Base-by-base conservation (phyloP, 2,329 filamentous ascomycete genomes). In the Chaetomiaceae sp. region DNA sequence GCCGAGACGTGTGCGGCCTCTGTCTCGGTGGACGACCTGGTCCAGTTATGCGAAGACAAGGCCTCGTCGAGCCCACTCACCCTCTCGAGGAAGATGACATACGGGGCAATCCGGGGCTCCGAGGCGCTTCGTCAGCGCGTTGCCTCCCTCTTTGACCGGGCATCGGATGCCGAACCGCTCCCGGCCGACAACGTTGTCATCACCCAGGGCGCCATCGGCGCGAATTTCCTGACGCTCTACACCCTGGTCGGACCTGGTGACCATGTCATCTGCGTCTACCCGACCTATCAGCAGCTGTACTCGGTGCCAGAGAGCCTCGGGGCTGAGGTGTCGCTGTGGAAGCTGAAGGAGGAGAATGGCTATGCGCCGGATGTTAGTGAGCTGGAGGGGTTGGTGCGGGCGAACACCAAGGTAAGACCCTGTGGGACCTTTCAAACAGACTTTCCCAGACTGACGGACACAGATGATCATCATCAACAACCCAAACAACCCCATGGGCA, bases 251-350 rank as follows among this genome's bases (percentile, higher is more conserved):
- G 82, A 0, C 81, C 83, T 0, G 87, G 84, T 1, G 89, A 95
- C 65, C 90, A 95, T 75, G 87, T 92, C 43, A 80, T 95, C 54
- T 94, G 88, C 64, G 87, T 94, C 54, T 89, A 91, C 66, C 90
- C 91, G 12, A 92, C 89, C 1, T 95, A 94, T 64, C 88, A 94
- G 67, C 89, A 94, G 63, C 77, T 95, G 1, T 94, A 92, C 65
- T 75, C 83, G 9, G 81, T 95, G 1, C 89, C 90, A 0, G 76
- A 78, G 60, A 86, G 83, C 34, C 72, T 95, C 5, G 89, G 90
- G 0, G 89, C 88, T 1, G 81, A 89, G 54, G 87, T 95, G 15
- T 83, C 84, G 38, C 68, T 92, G 11, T 95, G 90, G 90, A 83
- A 81, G 65, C 76, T 89, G 8, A 78, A 77, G 45, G 76, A 80